Base-by-base conservation (phyloP, 208 protist species). In the Histomonas meleagridis region DNA sequence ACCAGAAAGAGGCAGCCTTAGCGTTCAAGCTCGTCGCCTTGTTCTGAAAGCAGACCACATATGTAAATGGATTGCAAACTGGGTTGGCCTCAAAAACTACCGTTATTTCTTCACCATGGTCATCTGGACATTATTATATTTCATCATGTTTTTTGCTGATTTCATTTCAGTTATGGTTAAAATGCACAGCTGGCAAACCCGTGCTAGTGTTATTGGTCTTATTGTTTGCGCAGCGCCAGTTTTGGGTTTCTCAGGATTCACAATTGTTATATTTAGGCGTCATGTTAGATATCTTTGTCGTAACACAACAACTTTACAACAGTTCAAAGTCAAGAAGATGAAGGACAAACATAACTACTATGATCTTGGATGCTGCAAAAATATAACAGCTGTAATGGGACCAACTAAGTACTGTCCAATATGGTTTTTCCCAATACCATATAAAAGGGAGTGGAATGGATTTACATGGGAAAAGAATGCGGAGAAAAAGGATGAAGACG, bases 61-160 rank as follows among this genome's bases (percentile, higher is more conserved):
- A 38, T 86, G 76, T 26, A 48, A 48, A 51, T 86, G 76, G 76
- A 86, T 86, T 26, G 38, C 76, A 12, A 86, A 86, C 55, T 86
- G 76, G 76, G 46, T 86, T n/a, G 76, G 76, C 2, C 14, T 49
- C 1, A 48, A 49, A 28, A 86, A 86, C 38, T 51, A 51, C 43
- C 40, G 76, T 9, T 86, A 86, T n/a, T 86, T 57, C 16, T 51
- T 43, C 18, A 4, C 38, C 16, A 86, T 43, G 46, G 40, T 51
- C 16, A 38, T 86, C n/a, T 86, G 76, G 76, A 0, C 46, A 26
- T 38, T 86, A 18, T 10, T 46, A 7, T n/a, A 51, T 38, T 86
- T 86, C 26, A 51, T 86, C 7, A 32, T 38, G 5, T 86, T 26
- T 32, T 86, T 86, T 46, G 35, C 18, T 38, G 28, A 38, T 12